These are phyloP conservation scores for Aspergillus sclerotiicarbonarius DNA, from an alignment of 495 filamentous ascomycete species.

Conservation along the genomic window DNA sequence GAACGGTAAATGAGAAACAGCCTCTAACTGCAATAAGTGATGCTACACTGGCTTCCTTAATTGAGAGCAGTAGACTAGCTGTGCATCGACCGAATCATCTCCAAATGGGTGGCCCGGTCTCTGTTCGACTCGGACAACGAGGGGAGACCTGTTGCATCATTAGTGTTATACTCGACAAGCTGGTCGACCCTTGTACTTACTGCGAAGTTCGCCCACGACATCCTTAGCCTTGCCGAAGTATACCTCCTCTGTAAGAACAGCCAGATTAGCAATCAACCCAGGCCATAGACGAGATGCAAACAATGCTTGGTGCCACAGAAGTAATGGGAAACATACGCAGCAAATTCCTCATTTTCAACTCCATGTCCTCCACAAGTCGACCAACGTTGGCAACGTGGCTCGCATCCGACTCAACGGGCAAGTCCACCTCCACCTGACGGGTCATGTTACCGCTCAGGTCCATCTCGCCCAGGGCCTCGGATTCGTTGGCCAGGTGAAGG, in stretches of 20 bases:
- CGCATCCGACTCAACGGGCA: slow-evolving; percentile 84
- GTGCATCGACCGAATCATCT: slow-evolving; percentile 69
- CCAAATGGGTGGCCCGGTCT: slow-evolving; percentile 82
- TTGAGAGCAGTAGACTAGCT: slow-evolving; percentile 24
- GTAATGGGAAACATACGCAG: slow-evolving; percentile 55
- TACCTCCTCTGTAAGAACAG: slow-evolving; percentile 68
- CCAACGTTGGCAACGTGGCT: slow-evolving; percentile 97
- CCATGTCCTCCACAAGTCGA: slow-evolving; percentile 96
- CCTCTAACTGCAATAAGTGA: background rate
- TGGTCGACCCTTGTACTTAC: slow-evolving; percentile 44
- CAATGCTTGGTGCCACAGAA: background rate
- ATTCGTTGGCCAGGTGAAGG: slow-evolving; percentile 72
- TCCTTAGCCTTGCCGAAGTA: slow-evolving; percentile 99
- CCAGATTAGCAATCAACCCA: slow-evolving; percentile 13
- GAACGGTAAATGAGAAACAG: slow-evolving; percentile 1
- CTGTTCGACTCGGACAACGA: slow-evolving; percentile 81
- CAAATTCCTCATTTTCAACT: slow-evolving; percentile 98
- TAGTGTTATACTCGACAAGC: background rate
- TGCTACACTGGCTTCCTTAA: background rate
- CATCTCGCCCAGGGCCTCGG: slow-evolving; percentile 76
- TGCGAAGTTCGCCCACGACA: slow-evolving; percentile 95
- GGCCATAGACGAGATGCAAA: background rate
- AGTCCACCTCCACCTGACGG: slow-evolving; percentile 85
- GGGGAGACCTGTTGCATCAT: slow-evolving; percentile 54
- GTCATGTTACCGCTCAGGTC: slow-evolving; percentile 98